Percentiles rank a stretch among this genome's conserved stretches.
These are phyloP conservation scores for Withania somnifera DNA, from an alignment of 305 asterid genomes.

Conservation along the genomic window DNA sequence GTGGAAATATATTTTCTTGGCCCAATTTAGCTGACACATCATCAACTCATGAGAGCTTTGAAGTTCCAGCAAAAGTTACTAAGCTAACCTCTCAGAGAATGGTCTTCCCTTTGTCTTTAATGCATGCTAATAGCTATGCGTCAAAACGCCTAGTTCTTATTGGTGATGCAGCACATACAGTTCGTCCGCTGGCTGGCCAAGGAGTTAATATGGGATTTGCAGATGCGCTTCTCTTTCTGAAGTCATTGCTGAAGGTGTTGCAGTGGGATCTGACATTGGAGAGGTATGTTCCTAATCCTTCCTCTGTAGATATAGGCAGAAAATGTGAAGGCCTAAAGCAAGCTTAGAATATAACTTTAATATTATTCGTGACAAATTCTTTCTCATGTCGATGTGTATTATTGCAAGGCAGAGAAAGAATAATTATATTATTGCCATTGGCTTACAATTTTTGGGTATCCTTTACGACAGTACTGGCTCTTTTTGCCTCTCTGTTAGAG, in stretches of 20 bases:
- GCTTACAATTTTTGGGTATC: not conserved
- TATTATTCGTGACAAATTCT: not conserved
- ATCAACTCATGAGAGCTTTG: constrained; percentile 52
- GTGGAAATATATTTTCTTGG: constrained; percentile 43
- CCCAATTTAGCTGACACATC: constrained; percentile 38
- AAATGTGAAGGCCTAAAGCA: not conserved
- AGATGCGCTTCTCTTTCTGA: constrained; percentile 67
- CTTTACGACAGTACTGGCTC: not conserved
- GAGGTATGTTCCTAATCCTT: constrained; percentile 43
- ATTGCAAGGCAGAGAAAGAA: no score
- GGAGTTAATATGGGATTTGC: constrained; percentile 98
- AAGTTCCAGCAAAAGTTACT: constrained; percentile 58
- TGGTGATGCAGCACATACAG: constrained; percentile 98
- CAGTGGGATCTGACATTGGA: constrained; percentile 91
- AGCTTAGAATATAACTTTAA: not conserved
- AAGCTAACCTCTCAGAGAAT: constrained; percentile 63
- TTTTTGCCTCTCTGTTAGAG: not conserved
- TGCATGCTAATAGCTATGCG: constrained; percentile 65
- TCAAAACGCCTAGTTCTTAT: constrained; percentile 52
- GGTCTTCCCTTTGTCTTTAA: constrained; percentile 90
- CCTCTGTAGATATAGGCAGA: not conserved
- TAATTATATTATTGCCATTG: not conserved
- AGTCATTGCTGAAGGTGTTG: constrained; percentile 72
- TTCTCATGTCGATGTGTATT: not conserved
- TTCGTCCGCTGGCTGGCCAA: constrained; percentile 99